Conservation (phyloP, 176 grass and related monocot genomes). For the Avena sativa region DNA sequence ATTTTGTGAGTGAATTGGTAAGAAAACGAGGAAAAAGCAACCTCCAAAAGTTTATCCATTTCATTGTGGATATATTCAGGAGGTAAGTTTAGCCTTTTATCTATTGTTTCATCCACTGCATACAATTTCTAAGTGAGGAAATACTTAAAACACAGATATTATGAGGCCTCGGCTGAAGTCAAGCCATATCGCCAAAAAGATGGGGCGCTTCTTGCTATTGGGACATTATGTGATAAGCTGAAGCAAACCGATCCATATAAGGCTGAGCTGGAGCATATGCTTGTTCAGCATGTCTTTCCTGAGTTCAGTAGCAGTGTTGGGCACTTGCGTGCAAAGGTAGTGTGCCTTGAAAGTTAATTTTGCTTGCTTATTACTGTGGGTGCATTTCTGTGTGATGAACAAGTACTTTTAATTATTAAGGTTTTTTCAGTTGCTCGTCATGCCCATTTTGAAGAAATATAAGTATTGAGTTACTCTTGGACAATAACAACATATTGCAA, state of each 20-base stretch:
- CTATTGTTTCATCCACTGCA: not conserved
- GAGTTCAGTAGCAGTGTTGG: slow-evolving; percentile 77
- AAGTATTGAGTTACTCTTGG: not conserved
- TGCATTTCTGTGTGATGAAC: not conserved
- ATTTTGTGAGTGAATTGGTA: slow-evolving; percentile 92
- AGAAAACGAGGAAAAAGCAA: slow-evolving; percentile 84
- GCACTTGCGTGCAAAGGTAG: slow-evolving; percentile 89
- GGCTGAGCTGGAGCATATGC: slow-evolving; percentile 78
- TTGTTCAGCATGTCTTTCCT: slow-evolving; percentile 91
- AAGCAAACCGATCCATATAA: slow-evolving; percentile 95
- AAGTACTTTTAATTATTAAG: not conserved
- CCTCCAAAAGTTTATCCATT: slow-evolving; percentile 86
- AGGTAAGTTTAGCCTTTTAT: slow-evolving; percentile 50
- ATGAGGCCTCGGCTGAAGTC: slow-evolving; percentile 66
- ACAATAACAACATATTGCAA: not conserved
- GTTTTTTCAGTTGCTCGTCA: not conserved
- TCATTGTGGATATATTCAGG: slow-evolving; percentile 80
- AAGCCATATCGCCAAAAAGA: slow-evolving; percentile 94
- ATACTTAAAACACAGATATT: slow-evolving; percentile 58
- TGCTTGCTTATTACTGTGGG: slow-evolving; percentile 14
- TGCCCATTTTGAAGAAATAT: not conserved
- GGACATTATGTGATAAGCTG: slow-evolving; percentile 90
- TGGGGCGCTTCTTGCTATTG: slow-evolving; percentile 98
- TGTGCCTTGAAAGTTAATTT: slow-evolving; percentile 38
- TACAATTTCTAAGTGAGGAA: slow-evolving; percentile 36